Evolutionary conservation across 495 filamentous ascomycete species (phyloP).

Genomic region (Penicillium daleae): DNA sequence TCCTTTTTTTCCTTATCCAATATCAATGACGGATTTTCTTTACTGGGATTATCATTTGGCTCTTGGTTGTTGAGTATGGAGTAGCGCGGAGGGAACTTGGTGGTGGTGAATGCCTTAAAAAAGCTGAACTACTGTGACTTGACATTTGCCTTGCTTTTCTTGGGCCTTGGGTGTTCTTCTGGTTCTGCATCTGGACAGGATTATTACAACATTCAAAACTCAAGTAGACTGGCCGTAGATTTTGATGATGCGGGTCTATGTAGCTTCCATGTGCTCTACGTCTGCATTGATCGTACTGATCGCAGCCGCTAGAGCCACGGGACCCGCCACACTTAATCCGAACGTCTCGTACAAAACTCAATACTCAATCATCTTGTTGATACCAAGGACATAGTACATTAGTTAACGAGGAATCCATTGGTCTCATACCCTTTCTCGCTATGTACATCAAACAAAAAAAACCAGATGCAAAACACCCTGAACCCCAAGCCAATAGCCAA

Average conservation of each 20-base stretch:
- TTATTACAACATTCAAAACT: not conserved
- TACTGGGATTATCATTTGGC: slow-evolving; percentile 20
- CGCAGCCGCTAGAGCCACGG: too few species aligned
- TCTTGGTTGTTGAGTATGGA: slow-evolving; percentile 2
- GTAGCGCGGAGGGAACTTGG: not conserved
- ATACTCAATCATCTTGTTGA: too few species aligned
- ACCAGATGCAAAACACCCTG: not conserved
- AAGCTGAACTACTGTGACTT: too few species aligned
- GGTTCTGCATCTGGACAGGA: not conserved
- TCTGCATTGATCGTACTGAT: not conserved
- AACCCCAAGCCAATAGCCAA: not conserved
- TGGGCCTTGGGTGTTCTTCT: not conserved
- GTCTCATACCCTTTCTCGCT: slow-evolving; percentile 6
- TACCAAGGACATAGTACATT: not conserved
- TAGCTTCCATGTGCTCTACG: not conserved
- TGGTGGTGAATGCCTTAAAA: not conserved
- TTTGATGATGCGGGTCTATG: not conserved
- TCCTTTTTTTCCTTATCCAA: slow-evolving; percentile 39
- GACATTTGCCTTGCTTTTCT: not conserved
- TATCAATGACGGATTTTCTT: slow-evolving; percentile 45
- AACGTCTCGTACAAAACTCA: not conserved
- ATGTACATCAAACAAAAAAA: slow-evolving; percentile 14
- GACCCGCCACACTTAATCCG: not conserved
- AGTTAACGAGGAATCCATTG: slow-evolving; percentile 10
- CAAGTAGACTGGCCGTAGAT: not conserved